These are phyloP conservation scores for Austroboletus eburneus DNA, from an alignment of 768 basidiomycete genomes.

Conservation along the genomic window DNA sequence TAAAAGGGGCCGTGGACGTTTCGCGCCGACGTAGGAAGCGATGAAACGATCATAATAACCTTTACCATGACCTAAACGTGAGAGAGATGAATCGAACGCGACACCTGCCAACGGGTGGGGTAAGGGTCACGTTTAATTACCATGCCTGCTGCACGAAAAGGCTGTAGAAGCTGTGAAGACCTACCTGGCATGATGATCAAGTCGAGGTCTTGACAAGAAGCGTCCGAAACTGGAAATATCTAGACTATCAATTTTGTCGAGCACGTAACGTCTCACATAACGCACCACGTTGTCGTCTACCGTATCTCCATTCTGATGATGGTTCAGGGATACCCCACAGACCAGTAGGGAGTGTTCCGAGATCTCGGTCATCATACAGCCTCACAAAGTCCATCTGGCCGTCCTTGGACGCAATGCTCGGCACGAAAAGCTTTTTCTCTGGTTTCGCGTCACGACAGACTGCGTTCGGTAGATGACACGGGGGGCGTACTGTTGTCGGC, in stretches of 20 bases:
- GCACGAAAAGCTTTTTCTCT: constrained; percentile 71
- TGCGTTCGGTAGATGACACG: too few species aligned
- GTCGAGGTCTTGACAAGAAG: constrained; percentile 44
- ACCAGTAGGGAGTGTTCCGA: constrained; percentile 52
- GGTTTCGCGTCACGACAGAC: background rate
- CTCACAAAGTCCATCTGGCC: constrained; percentile 62
- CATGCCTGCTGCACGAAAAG: constrained; percentile 7
- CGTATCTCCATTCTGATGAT: constrained; percentile 37
- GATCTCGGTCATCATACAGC: constrained; percentile 56
- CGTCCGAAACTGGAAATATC: constrained; percentile 27
- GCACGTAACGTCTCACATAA: constrained; percentile 8
- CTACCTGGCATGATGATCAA: constrained; percentile 66
- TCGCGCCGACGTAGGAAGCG: constrained; percentile 42
- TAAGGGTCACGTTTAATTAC: constrained; percentile 5
- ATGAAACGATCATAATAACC: constrained; percentile 82
- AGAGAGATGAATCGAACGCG: constrained; percentile 65
- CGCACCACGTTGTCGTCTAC: constrained; percentile 51
- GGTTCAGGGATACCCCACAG: constrained; percentile 80
- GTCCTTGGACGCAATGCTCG: constrained; percentile 49
- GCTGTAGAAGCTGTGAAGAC: constrained; percentile 15
- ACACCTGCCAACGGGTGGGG: constrained; percentile 44
- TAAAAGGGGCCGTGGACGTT: constrained; percentile 49
- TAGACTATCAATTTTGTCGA: too few species aligned
- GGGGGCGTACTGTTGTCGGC: constrained; percentile 41
- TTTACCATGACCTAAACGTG: constrained; percentile 77